Percentiles rank a stretch among this genome's conserved stretches.
Evolutionary conservation across 106 monocot genomes (phyloP).

Genomic region (Dendrobium officinale): DNA sequence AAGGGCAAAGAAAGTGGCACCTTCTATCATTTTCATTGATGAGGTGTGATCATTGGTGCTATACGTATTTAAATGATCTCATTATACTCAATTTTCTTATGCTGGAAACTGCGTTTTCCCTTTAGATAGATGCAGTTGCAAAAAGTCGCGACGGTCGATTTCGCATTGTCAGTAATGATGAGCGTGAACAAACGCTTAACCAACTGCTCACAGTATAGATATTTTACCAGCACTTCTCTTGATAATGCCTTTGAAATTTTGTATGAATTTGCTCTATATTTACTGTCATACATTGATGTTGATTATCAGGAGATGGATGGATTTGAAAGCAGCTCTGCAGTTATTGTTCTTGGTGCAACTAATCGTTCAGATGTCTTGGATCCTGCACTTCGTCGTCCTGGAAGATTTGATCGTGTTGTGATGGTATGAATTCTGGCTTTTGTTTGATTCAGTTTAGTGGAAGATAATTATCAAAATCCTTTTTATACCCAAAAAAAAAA

Average conservation of each 20-base stretch:
- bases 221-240: neutral
- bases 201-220: constrained; percentile 90
- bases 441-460: neutral
- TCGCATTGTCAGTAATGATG: constrained; percentile 98
- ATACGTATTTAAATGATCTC: neutral
- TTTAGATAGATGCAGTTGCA: constrained; percentile 96
- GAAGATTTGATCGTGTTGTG: constrained; percentile 97
- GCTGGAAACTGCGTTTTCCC: constrained; percentile 8
- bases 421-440: constrained; percentile 48
- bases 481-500: neutral
- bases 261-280: neutral
- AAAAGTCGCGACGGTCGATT: constrained; percentile 97
- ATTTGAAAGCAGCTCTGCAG: constrained; percentile 92
- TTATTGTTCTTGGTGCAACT: constrained; percentile 97
- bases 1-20: constrained; percentile 93
- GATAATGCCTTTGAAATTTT: neutral
- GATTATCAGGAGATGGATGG: constrained; percentile 94
- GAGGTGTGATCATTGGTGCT: constrained; percentile 40
- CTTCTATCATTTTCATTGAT: constrained; percentile 97
- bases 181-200: constrained; percentile 96
- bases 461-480: neutral
- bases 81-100: neutral
- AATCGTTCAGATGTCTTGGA: constrained; percentile 96
- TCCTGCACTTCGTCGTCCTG: constrained; percentile 97
- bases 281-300: neutral